Base-by-base conservation (phyloP, 305 asterid genomes). In the Fraxinus paxiana region DNA sequence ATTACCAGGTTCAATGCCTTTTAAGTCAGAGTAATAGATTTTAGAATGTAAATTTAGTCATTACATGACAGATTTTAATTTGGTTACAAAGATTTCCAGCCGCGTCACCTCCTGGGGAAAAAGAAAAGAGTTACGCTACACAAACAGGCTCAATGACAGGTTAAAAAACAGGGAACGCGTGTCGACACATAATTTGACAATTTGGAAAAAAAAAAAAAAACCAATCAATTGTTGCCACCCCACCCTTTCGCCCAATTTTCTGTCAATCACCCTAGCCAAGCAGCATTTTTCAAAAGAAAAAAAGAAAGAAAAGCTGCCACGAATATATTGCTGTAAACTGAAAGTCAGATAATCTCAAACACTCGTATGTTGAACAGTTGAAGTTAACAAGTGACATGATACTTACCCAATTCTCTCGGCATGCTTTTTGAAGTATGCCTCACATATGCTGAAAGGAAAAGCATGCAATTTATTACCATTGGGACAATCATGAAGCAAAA, bases 351-450 rank as follows among this genome's bases (percentile, higher is more conserved):
- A 0, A 35, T 38, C 9, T 69, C 73, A 82, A 70, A 24, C 18
- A 46, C 59, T 76, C 26, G 4, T 54, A 2, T 13, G 41, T 2
- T 35, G 24, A 75, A 73, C 24, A 48, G 56, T 28, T 79, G 28
- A 76, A 24, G 48, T 35, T 61, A 78, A 73, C 54, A 34, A 56
- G 77, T 73, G 73, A 61, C 33, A 61, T 79, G 30, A 67, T 78
- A 81, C 31, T 84, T 88, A 93, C 99, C 99, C 98, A 56, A 92
- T 92, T 89, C 87, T 94, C 84, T 92, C 98, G 0, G 95, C 92
- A 80, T 93, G 91, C 73, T 93, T 95, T 83, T 93, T 92, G 92
- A 92, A 92, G 94, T 95, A 95, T 77, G 99, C 93, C 85, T 95
- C 98, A 37, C 97, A 95, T 81, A 95, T 90, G 89, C 97, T 95